A percentile compares a stretch with the other conserved stretches of the same genome.
Conservation (phyloP, 345 rosid species). For the Alliaria petiolata region DNA sequence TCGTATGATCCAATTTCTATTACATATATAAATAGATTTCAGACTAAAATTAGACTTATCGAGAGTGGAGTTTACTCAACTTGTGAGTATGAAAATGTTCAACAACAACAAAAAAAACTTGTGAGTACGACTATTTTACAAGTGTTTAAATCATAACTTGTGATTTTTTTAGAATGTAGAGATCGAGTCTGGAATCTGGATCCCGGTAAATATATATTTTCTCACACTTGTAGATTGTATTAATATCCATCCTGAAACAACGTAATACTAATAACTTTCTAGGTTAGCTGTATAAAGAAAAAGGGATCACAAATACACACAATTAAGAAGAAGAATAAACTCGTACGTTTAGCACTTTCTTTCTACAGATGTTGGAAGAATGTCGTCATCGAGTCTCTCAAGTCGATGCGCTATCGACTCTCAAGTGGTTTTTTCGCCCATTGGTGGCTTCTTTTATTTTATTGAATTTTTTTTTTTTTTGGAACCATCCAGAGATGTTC, state of each 20-base stretch:
- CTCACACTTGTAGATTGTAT: neutral
- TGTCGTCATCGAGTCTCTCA: neutral
- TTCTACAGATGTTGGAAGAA: neutral
- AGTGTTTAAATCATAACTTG: too few relatives aligned
- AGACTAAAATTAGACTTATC: too few relatives aligned
- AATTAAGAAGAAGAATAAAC: neutral
- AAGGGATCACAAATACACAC: neutral
- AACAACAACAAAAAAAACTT: too few relatives aligned
- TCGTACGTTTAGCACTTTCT: neutral
- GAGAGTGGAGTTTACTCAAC: too few relatives aligned
- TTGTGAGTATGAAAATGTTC: too few relatives aligned
- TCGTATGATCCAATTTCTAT: neutral
- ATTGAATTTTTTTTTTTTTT: neutral
- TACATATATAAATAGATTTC: neutral
- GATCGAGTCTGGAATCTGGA: too few relatives aligned
- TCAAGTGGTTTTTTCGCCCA: neutral
- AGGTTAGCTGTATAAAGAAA: neutral
- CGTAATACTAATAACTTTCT: neutral
- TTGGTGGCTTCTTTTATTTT: neutral
- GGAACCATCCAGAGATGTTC: neutral
- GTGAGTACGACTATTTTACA: too few relatives aligned
- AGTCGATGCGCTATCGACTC: neutral
- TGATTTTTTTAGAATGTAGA: too few relatives aligned
- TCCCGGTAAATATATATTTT: neutral
- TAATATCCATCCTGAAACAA: neutral